Evolutionary conservation across 257 asterid genomes (phyloP).

Genomic region (Nicotiana undulata): DNA sequence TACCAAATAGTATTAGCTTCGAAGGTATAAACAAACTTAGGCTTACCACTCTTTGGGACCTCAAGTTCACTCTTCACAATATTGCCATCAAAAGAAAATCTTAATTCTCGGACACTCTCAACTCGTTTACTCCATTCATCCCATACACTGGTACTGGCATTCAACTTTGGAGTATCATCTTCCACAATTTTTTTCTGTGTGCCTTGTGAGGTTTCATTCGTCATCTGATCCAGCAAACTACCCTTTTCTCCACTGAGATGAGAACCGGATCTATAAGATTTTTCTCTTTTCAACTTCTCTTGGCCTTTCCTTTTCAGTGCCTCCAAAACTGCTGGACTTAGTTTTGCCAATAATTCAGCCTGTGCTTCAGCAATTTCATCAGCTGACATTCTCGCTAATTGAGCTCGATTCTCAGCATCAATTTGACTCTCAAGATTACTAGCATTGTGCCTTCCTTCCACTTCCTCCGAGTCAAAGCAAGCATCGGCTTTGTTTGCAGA

Average conservation of each 20-base stretch:
- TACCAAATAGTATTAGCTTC: neutral
- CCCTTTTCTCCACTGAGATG: conserved; percentile 29
- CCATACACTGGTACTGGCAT: conserved; percentile 47
- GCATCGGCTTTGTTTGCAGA: conserved; percentile 17
- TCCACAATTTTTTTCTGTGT: conserved; percentile 19
- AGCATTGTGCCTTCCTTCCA: conserved; percentile 23
- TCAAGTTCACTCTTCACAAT: conserved; percentile 29
- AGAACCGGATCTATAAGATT: conserved; percentile 23
- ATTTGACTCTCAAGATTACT: conserved; percentile 55
- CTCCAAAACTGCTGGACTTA: conserved; percentile 54
- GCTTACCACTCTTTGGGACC: conserved; percentile 43
- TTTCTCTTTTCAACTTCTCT: conserved; percentile 51
- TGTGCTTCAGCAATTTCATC: conserved; percentile 85
- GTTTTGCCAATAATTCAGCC: conserved; percentile 61
- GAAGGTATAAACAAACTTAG: conserved; percentile 6
- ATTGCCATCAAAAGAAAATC: conserved; percentile 72
- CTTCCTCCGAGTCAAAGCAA: conserved; percentile 21
- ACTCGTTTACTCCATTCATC: conserved; percentile 83
- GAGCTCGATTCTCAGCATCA: conserved; percentile 70
- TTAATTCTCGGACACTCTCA: conserved; percentile 63
- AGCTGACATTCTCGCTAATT: conserved; percentile 61
- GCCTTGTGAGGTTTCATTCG: conserved; percentile 17
- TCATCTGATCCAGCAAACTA: conserved; percentile 20
- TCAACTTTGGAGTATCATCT: conserved; percentile 19
- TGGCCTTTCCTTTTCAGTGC: conserved; percentile 52